A percentile compares a stretch with the other conserved stretches of the same genome.
These are phyloP conservation scores for Ustilago esculenta DNA, from an alignment of 1,284 basidiomycete genomes.

Conservation along the genomic window DNA sequence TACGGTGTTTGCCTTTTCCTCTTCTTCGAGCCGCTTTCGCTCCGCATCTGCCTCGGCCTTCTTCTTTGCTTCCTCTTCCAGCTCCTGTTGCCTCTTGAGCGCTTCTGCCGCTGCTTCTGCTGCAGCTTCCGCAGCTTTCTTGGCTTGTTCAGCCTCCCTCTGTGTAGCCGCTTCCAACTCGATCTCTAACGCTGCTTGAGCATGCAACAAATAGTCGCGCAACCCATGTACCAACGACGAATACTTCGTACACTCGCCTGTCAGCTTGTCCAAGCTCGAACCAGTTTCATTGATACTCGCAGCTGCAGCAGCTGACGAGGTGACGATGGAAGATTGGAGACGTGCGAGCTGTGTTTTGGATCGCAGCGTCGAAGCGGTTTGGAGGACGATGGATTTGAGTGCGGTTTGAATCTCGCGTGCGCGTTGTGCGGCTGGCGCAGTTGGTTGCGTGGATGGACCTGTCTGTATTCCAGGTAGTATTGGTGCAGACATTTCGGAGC, in stretches of 20 bases:
- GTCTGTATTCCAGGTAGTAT: slow-evolving; percentile 11
- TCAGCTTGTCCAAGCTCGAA: slow-evolving; percentile 29
- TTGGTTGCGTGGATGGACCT: slow-evolving; percentile 1
- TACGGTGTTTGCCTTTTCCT: background rate
- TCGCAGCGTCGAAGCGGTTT: slow-evolving; percentile 42
- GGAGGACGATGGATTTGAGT: slow-evolving; percentile 42
- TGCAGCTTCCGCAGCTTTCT: slow-evolving; percentile 27
- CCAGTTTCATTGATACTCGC: slow-evolving; percentile 10
- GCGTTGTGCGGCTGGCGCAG: slow-evolving; percentile 15
- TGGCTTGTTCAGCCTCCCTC: slow-evolving; percentile 34
- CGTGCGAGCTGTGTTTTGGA: slow-evolving; percentile 36
- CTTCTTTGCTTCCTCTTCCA: slow-evolving; percentile 9
- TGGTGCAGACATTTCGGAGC: slow-evolving; percentile 19
- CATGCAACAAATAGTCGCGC: slow-evolving; percentile 41
- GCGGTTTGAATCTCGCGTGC: slow-evolving; percentile 36
- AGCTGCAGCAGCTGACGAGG: slow-evolving; percentile 12
- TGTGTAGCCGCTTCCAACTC: slow-evolving; percentile 44
- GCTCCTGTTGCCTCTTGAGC: slow-evolving; percentile 25
- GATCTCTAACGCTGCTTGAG: slow-evolving; percentile 41
- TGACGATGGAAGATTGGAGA: slow-evolving; percentile 6
- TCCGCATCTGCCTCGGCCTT: slow-evolving; percentile 15
- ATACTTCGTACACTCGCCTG: slow-evolving; percentile 36
- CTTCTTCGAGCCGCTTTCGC: slow-evolving; percentile 1
- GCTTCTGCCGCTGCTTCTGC: slow-evolving; percentile 31
- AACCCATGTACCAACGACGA: slow-evolving; percentile 37